Evolutionary conservation across 176 grass and related monocot genomes (phyloP).

Genomic region (Zea mays): Zm-B73-REFERENCE-NAM-5.0 NC_050104.1:151285001-151285500

Average conservation of each 20-base stretch:
- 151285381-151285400: not conserved
- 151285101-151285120: too few relatives aligned
- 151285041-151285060: not conserved
- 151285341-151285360: not conserved
- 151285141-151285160: too few relatives aligned
- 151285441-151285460: too few relatives aligned
- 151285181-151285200: not conserved
- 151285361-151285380: not conserved
- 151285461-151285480: too few relatives aligned
- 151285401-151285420: not conserved
- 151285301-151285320: not conserved
- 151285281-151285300: not conserved
- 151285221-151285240: not conserved
- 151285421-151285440: not conserved
- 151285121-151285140: too few relatives aligned
- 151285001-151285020: not conserved
- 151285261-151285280: not conserved
- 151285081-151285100: too few relatives aligned
- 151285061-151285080: too few relatives aligned
- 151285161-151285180: not conserved
- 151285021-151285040: not conserved
- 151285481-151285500: too few relatives aligned
- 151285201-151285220: not conserved
- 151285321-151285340: constrained; percentile 15
- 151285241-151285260: not conserved